Base-by-base conservation (phyloP, 106 monocot genomes). In the Cymbidium sinense region DNA sequence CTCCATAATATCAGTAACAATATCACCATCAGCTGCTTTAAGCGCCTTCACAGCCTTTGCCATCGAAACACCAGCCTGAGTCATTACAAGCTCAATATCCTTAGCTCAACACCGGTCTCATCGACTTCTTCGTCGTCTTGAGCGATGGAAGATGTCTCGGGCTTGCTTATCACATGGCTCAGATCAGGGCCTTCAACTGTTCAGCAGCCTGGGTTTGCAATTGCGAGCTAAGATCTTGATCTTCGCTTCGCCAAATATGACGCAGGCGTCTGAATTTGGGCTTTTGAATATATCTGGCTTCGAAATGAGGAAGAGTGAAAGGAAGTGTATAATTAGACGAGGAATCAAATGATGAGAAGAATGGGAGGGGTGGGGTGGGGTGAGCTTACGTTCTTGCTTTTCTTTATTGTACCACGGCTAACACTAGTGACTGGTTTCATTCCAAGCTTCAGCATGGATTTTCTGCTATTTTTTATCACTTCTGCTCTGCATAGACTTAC, bases 361-460 rank as follows among this genome's bases (percentile, higher is more conserved):
- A n/a, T n/a, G n/a, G n/a, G n/a, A n/a, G n/a, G n/a, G n/a, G n/a
- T n/a, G n/a, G n/a, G n/a, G 28, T 8, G 0, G 27, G 64, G 8
- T 28, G 73, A 54, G 55, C 80, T 80, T 17, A 81, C 81, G 10
- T 77, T 82, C 54, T 82, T 82, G 35, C 70, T 50, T 55, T 77
- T 77, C 82, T 75, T 77, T 70, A 82, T 77, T 17, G 76, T 82
- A 36, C 70, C 82, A 69, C 77, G 61, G 77, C 77, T 82, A 52
- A 77, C 82, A 77, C 77, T 71, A 35, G 77, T 77, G 50, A 82
- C 34, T 70, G 82, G 82, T 25, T 82, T 77, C 77, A 82, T 82
- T 77, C 82, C 82, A 37, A 82, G 54, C 70, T 82, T 82, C 25
- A 82, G 33, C 82, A 82, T 77, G 30, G 82, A 70, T 21, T 82